Percentiles rank a stretch among this genome's conserved stretches.
Evolutionary conservation across 2,329 filamentous ascomycete genomes (phyloP).

Genomic region (Aspergillus ibericus): DNA sequence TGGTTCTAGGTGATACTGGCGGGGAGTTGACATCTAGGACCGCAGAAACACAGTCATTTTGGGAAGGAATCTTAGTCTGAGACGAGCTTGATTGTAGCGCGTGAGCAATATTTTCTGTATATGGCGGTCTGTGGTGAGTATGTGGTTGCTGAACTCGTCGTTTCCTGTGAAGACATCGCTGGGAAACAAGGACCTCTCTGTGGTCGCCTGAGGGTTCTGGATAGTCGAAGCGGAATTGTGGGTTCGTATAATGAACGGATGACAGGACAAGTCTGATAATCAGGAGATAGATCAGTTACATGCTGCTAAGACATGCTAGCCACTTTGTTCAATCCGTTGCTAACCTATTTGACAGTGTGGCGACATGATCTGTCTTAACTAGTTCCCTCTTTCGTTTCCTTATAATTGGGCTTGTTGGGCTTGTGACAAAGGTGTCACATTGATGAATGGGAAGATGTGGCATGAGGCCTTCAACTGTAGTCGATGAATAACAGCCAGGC

Average conservation of each 20-base stretch:
- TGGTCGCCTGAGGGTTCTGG: conserved; percentile 10
- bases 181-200: conserved; percentile 10
- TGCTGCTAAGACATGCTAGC: neutral
- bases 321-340: neutral
- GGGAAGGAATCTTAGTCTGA: conserved; percentile 6
- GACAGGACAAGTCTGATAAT: conserved; percentile 14
- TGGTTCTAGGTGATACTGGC: conserved; percentile 26
- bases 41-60: conserved; percentile 7
- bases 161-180: conserved; percentile 17
- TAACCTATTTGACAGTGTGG: conserved; percentile 12
- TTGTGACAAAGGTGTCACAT: conserved; percentile 2
- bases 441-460: conserved; percentile 12
- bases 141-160: conserved; percentile 16
- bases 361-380: conserved; percentile 7
- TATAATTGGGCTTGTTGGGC: conserved; percentile 11
- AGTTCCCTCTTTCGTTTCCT: conserved; percentile 31
- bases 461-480: conserved; percentile 8
- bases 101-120: neutral
- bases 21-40: conserved; percentile 16
- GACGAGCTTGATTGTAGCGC: neutral
- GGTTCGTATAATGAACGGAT: conserved; percentile 15
- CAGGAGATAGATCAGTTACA: neutral
- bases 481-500: neutral
- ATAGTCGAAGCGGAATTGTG: conserved; percentile 17
- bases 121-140: neutral